Base-by-base conservation (phyloP, 768 basidiomycete genomes). In the Gelatoporia subvermispora region DNA sequence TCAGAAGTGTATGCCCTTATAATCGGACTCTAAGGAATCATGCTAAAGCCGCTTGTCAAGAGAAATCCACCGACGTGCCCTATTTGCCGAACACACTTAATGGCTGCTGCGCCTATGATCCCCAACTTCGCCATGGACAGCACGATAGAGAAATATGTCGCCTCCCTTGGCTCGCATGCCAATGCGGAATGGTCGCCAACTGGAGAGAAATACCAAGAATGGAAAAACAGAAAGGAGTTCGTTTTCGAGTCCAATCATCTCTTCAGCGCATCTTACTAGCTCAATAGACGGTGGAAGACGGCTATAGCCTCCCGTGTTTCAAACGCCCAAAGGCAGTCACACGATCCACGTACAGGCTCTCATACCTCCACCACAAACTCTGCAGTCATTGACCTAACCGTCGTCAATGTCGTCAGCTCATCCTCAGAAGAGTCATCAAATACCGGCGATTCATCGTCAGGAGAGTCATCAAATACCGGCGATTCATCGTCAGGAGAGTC, bases 111-210 rank as follows among this genome's bases (percentile, higher is more conserved):
- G 9, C 76, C 82, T 1, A 70, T 88, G 64, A 73, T 85, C 53
- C 81, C 84, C 0, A 88, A 88, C 60, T 77, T 81, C 58, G 60
- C 74, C 1, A 66, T 83, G 53, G 84, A 88, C 57, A 79, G 70
- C 53, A 63, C 73, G 16, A 76, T 88, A 3, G 78, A 77, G 49
- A 79, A 73, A 57, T 77, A 88, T 55, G 64, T 88, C n/a, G 53
- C 58, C 7, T 66, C 71, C 16, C 71, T 78, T 13, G 65, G 75
- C 2, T 71, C 59, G 20, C 75, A 61, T 46, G 78, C 80, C 20
- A 59, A 67, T 22, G 63, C 64, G 16, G 82, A 78, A 16, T 87
- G 83, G 83, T 64, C 71, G 43, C 60, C 63, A 13, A 72, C 60
- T 31, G 86, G 83, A 0, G 55, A 56, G 24, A 74, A 66, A 52